Evolutionary conservation across 2,329 filamentous ascomycete genomes (phyloP), one percentile per base, ranked within the genome.

Genomic region (Trichophyton equinum): DNA sequence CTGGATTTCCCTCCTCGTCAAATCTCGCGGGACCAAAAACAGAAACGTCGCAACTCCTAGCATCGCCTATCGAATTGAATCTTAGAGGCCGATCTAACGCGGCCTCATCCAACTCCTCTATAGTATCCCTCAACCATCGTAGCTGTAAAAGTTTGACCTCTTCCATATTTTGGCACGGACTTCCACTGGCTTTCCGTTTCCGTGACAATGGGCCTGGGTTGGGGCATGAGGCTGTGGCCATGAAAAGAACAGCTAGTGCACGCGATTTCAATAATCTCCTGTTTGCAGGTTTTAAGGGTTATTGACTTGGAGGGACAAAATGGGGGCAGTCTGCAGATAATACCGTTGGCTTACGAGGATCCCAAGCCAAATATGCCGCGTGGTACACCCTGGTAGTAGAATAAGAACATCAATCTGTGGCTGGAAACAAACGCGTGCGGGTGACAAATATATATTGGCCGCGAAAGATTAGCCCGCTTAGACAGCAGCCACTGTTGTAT

Each of bases 1-100:
- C 49, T 33, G 64, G 64, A 47, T 63, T 36, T 4, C 63, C 62
- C 36, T 64, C 40, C 4, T 27, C 9, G 44, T 65, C 57, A 4
- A 40, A 56, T 20, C 13, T 51, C 22, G 59, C 53, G 15, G 9
- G 18, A 44, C 55, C 33, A 47, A 40, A 22, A 33, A 33, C 8
- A 27, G 5, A 5, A 5, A 55, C 15, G 1, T 25, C 20, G 44
- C 40, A 53, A 2, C 13, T 6, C 4, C 51, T n/a, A 9, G 30
- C 25, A 3, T 30, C 47, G 22, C 30, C 20, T 25, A 42, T 15
- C 5, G 42, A 15, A 38, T 36, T 55, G 46, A 59, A 22, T 15
- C 2, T n/a, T n/a, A 42, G 22, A 55, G 18, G 30, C 22, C 20
- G 25, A 27, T 33, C 8, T 27, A 38, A 15, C 15, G 4, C 40